Evolutionary conservation across 495 filamentous ascomycete genomes (phyloP).

Genomic region (Pseudevernia furfuracea): DNA sequence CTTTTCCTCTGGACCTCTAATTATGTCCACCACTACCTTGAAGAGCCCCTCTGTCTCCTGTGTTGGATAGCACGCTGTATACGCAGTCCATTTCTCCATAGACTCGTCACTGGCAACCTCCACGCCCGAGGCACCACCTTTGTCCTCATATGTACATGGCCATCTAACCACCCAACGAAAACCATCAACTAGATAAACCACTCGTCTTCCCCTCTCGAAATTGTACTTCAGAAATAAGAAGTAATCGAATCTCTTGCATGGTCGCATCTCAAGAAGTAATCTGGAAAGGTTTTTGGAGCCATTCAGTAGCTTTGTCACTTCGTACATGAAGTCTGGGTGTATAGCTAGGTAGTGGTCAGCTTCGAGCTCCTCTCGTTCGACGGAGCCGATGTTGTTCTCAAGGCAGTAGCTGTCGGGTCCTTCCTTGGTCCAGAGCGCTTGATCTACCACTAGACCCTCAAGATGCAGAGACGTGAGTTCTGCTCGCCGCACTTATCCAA

Average conservation of each 20-base stretch:
- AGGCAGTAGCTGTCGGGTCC: not conserved
- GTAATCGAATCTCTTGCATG: not conserved
- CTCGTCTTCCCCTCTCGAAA: too few species aligned
- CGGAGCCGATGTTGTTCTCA: not conserved
- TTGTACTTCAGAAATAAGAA: not conserved
- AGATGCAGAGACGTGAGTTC: constrained; percentile 3
- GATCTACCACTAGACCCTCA: not conserved
- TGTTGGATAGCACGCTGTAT: not conserved
- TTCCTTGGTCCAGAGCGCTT: not conserved
- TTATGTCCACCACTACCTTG: not conserved
- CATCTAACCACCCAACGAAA: not conserved
- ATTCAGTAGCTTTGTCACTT: not conserved
- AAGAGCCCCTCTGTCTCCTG: not conserved
- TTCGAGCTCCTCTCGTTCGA: not conserved
- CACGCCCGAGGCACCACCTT: not conserved
- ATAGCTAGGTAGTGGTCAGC: rapidly evolving
- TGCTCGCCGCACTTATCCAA: not conserved
- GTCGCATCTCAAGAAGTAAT: not conserved
- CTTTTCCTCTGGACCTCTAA: not conserved
- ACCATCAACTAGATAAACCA: not conserved
- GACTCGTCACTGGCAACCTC: not conserved
- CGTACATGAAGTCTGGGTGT: not conserved
- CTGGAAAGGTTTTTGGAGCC: not conserved
- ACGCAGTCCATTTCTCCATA: not conserved
- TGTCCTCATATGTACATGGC: not conserved